Evolutionary conservation across 1,284 basidiomycete species (phyloP), one percentile per base, ranked within the genome.

Genomic region (Schizophyllum amplum): DNA sequence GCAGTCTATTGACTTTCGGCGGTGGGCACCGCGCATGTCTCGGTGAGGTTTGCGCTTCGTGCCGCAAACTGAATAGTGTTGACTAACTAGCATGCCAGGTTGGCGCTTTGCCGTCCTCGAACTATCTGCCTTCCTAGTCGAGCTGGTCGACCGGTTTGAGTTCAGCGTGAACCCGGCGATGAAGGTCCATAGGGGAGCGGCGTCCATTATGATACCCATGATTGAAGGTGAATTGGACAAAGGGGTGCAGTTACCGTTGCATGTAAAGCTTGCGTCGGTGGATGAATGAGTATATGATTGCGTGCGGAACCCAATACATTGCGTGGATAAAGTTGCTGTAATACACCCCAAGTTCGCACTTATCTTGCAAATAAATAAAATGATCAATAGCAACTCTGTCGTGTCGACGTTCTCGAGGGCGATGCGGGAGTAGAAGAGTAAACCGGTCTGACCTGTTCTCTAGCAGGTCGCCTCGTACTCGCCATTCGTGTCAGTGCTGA

Each of bases 1-100:
- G 75, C 3, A 80, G 81, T 65, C 59, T 80, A 15, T 47, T 56
- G 58, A 56, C 58, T 5, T 59, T 59, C 15, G 58, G 55, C n/a
- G 53, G 52, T n/a, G 55, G 58, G 4, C 52, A 56, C 47, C 55
- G 55, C 13, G 58, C 52, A 3, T 59, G 55, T 33, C 55, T 55
- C 33, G 54, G 54, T 59, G 24, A 9, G 1, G 27, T 25, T 25
- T 24, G n/a, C 17, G 42, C 27, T 24, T 15, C 21, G n/a, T 25
- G 27, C 2, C 33, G 13, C 13, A 42, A 9, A 42, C 33, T 17
- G 33, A 42, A 9, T 42, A 9, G 33, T 9, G n/a, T n/a, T n/a
- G n/a, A n/a, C n/a, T n/a, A n/a, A n/a, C n/a, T n/a, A n/a, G n/a
- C n/a, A n/a, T n/a, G n/a, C n/a, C n/a, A 42, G 33, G 33, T 17